Evolutionary conservation across 257 asterid species (phyloP).

Genomic region (Solanum lignicaule): DNA sequence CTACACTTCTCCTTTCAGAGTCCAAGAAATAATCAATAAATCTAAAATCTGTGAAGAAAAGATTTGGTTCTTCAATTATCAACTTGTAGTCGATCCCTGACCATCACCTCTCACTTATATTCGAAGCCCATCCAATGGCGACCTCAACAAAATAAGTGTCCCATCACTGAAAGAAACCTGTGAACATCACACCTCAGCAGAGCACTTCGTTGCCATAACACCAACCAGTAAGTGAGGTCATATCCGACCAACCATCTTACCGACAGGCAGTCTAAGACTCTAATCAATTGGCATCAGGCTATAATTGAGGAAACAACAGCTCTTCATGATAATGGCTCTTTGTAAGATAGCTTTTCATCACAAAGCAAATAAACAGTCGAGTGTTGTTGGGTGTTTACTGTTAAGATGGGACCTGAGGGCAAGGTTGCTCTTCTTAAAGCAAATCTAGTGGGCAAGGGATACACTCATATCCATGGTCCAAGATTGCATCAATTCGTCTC

Average conservation of each 20-base stretch:
- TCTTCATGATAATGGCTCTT: neutral
- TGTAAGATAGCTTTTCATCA: neutral
- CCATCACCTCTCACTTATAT: neutral
- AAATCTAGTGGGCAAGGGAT: neutral
- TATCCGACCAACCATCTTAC: neutral
- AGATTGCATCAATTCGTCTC: neutral
- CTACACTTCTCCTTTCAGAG: neutral
- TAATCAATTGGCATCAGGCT: neutral
- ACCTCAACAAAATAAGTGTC: neutral
- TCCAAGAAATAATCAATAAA: neutral
- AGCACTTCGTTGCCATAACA: neutral
- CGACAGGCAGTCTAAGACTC: neutral
- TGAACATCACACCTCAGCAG: neutral
- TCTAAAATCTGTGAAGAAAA: neutral
- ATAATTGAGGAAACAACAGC: neutral
- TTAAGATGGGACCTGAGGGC: neutral
- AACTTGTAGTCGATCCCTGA: neutral
- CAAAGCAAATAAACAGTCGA: neutral
- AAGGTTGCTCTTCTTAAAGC: neutral
- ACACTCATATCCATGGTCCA: neutral
- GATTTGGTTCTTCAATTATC: neutral
- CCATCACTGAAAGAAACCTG: neutral
- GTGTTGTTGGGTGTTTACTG: neutral
- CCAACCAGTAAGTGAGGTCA: neutral
- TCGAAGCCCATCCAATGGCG: neutral